phyloP scores from a whole-genome alignment of 768 basidiomycete species.

The Boletus vermiculosoides region DNA sequence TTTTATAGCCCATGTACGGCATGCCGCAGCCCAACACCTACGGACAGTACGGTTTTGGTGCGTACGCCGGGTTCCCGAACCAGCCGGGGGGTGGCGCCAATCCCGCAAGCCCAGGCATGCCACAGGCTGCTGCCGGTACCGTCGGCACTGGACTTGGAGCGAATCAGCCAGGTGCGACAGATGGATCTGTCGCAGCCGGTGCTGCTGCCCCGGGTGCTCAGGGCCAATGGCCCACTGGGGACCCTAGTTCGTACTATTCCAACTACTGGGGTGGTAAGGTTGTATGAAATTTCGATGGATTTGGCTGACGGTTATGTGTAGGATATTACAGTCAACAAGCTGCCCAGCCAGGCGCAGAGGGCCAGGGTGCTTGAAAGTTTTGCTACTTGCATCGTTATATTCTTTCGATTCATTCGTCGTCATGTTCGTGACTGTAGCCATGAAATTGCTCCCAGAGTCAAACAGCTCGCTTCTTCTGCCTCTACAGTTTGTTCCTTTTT shows the following conservation, averaged over 20 bases:
- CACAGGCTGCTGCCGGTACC: constrained; percentile 56
- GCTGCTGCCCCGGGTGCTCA: constrained; percentile 58
- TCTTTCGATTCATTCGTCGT: constrained; percentile 23
- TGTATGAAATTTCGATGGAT: neutral
- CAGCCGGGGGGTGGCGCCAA: constrained; percentile 52
- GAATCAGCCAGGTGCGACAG: constrained; percentile 55
- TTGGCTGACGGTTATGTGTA: constrained; percentile 32
- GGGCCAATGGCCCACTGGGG: constrained; percentile 74
- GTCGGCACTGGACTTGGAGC: constrained; percentile 56
- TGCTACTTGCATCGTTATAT: constrained; percentile 27
- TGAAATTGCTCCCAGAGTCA: constrained; percentile 22
- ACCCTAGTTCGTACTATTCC: constrained; percentile 73
- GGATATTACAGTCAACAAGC: constrained; percentile 84
- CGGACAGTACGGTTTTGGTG: constrained; percentile 71
- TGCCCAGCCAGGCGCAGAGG: constrained; percentile 56
- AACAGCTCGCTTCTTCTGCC: constrained; percentile 17
- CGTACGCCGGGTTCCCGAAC: constrained; percentile 68
- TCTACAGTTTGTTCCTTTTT: constrained; percentile 22
- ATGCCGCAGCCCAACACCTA: constrained; percentile 83
- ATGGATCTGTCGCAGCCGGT: constrained; percentile 46
- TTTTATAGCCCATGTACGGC: constrained; percentile 77
- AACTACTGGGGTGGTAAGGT: constrained; percentile 81
- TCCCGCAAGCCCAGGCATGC: constrained; percentile 42
- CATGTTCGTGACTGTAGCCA: constrained; percentile 36
- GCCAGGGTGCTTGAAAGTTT: constrained; percentile 38